Evolutionary conservation across 371 early-diverging fungal species (phyloP), one percentile per base, ranked within the genome.

Genomic region (Mucor irregularis): DNA sequence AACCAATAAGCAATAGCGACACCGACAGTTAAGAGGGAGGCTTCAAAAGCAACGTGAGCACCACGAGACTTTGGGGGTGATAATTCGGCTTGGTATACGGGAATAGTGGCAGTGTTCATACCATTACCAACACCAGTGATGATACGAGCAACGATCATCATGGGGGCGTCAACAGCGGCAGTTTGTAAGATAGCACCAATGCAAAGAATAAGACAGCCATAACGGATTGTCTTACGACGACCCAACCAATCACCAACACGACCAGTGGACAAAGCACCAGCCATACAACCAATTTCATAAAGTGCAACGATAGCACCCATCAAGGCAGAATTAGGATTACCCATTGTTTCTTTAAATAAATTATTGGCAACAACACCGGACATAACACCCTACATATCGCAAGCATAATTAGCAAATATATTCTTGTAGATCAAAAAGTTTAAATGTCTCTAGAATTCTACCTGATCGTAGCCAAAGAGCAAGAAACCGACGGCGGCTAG

Each of bases 61-160:
- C 80, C 76, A 58, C 80, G 66, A 22, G 70, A 69, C 29, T 83
- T 74, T 14, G 90, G 78, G 24, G 96, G 90, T 13, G 96, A 88
- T 5, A 96, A 68, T 48, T 75, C 79, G 24, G 79, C 69, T 54
- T 73, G 79, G 43, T 79, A 66, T 33, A 74, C 54, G 40, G 71
- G 71, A 24, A 76, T 62, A 11, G 62, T 66, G 30, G 72, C 66
- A 24, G 68, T 71, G 44, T 73, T 68, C 39, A 79, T 58, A 48
- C 79, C 79, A 37, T 68, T 62, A 8, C 79, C 79, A n/a, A 75
- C 46, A 33, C 80, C 80, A 38, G 58, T 62, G 22, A 73, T 57
- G 25, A 75, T 53, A 42, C 75, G 71, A 29, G 74, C 69, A 2
- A 63, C 65, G 24, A 73, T 58, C 46, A 68, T 59, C 46, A 71